Evolutionary conservation across 768 basidiomycete genomes (phyloP), one percentile per base, ranked within the genome.

Genomic region (Tricholomella constricta): DNA sequence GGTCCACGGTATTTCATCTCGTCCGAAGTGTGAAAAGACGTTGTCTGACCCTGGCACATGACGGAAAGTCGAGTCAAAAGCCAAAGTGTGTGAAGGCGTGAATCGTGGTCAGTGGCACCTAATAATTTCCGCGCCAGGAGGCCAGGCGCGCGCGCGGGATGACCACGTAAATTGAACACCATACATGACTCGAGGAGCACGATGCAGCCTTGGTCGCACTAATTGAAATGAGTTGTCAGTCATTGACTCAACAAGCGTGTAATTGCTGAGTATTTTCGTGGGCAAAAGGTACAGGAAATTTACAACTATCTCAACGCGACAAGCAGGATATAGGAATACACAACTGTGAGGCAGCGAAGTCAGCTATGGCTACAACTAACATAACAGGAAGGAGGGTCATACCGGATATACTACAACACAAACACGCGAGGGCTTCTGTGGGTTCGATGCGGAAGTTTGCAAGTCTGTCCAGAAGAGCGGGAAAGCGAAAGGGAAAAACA

Each of bases 351-450:
- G 38, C 17, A 52, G 49, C 27, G 20, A 47, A 27, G 60, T 66
- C 60, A 69, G 66, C 62, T 65, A 64, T 54, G 27, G 65, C 58
- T 68, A 68, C 64, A 67, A 51, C 40, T 17, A 45, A 27, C 36
- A 48, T 32, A 37, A 48, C 36, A 44, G 44, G 15, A 51, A 31
- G 17, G 42, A 2, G 32, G 41, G 17, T 52, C 65, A 52, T 59
- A 68, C 67, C 65, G 60, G 62, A 64, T 65, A 68, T 58, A 32
- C 14, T 41, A 10, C 15, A 45, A 15, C 14, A 11, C 45, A 22
- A 34, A 34, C 29, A 19, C 45, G 19, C 57, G 42, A 38, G 44
- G 22, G 34, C 36, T 48, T 45, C 51, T 57, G n/a, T 51, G 56
- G 47, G 55, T 50, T 9, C 22, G 32, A 45, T 22, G 37, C 37